Conservation (phyloP, 345 rosid genomes). For the Populus simonii region DNA sequence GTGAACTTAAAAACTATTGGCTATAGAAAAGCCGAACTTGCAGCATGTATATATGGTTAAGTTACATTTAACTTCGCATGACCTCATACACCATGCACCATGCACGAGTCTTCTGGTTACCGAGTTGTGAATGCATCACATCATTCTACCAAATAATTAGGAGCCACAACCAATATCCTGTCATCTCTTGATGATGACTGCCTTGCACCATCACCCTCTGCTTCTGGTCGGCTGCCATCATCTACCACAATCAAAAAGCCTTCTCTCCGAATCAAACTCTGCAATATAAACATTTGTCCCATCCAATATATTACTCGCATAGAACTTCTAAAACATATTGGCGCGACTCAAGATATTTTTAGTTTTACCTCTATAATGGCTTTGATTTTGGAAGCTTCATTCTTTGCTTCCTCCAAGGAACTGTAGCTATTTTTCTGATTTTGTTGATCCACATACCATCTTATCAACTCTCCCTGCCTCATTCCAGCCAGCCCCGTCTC, state of each 20-base stretch:
- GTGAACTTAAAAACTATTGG: background rate
- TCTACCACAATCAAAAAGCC: constrained; percentile 83
- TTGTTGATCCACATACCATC: constrained; percentile 88
- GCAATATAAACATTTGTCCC: constrained; percentile 17
- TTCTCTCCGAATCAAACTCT: constrained; percentile 86
- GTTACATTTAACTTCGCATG: background rate
- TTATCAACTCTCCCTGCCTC: constrained; percentile 76
- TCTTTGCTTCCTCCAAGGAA: constrained; percentile 61
- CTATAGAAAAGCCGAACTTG: background rate
- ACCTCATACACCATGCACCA: background rate
- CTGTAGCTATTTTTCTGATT: constrained; percentile 74
- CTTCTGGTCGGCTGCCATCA: constrained; percentile 51
- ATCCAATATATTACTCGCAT: background rate
- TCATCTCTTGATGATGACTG: constrained; percentile 52
- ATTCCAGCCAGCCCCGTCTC: constrained; percentile 80
- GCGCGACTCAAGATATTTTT: background rate
- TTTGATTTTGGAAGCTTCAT: constrained; percentile 61
- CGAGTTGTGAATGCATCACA: background rate
- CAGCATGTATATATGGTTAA: background rate
- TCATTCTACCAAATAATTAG: constrained; percentile 78
- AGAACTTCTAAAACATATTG: background rate
- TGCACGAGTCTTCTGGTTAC: background rate
- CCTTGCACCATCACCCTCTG: constrained; percentile 44
- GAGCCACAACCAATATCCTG: constrained; percentile 84
- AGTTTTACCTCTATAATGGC: constrained; percentile 78